phyloP scores from a whole-genome alignment of 257 asterid species.

The Salvia rosmarinus region DNA sequence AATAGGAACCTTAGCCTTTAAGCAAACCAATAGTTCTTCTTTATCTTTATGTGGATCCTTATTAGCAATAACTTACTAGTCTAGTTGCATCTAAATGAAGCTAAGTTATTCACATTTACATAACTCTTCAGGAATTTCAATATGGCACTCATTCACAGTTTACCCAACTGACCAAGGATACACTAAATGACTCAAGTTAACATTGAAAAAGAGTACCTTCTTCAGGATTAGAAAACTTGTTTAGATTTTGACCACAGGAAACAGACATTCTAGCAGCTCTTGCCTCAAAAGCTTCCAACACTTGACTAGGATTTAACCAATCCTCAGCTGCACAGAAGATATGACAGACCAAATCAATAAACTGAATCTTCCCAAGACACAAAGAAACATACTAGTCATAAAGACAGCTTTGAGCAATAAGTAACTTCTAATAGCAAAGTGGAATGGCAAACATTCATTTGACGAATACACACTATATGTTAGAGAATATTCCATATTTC shows the following conservation, averaged over 20 bases:
- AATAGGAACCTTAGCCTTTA: constrained; percentile 1
- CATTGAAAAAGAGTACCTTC: constrained; percentile 60
- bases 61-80: neutral
- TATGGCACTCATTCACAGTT: neutral
- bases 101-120: neutral
- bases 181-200: constrained; percentile 12
- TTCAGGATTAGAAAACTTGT: constrained; percentile 81
- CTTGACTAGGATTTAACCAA: constrained; percentile 75
- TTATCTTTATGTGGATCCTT: neutral
- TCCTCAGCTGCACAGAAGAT: constrained; percentile 71
- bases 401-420: constrained; percentile 2
- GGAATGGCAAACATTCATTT: neutral
- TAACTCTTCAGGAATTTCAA: neutral
- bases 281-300: constrained; percentile 93
- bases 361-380: neutral
- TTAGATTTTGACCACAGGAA: constrained; percentile 68
- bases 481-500: constrained; percentile 2
- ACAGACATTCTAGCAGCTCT: constrained; percentile 94
- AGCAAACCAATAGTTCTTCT: neutral
- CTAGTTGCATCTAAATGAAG: constrained; percentile 12
- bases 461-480: neutral
- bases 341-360: constrained; percentile 29
- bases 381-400: constrained; percentile 17
- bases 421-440: neutral
- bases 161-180: neutral